Conservation (phyloP, 2,329 filamentous ascomycete genomes). For the Endoconidiophora laricicola region DNA sequence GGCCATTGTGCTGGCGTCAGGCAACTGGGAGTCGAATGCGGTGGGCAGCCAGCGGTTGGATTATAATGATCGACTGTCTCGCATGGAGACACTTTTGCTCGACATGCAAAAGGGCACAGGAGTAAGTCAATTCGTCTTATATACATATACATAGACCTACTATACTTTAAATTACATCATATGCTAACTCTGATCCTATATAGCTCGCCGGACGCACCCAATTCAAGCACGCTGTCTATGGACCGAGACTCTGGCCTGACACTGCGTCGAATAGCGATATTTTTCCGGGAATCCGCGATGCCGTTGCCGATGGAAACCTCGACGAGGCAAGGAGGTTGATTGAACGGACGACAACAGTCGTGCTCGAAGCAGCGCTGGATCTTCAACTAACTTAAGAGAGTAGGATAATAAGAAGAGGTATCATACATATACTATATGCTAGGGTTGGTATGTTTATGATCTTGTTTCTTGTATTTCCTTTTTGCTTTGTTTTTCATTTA, state of each 20-base stretch:
- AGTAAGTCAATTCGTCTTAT: conserved; percentile 35
- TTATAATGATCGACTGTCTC: conserved; percentile 64
- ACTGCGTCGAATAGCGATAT: conserved; percentile 38
- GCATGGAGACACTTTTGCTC: conserved; percentile 68
- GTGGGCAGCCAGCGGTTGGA: conserved; percentile 50
- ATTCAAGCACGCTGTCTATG: conserved; percentile 86
- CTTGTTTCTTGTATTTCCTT: not conserved
- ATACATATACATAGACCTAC: not conserved
- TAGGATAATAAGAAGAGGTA: not conserved
- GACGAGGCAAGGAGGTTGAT: conserved; percentile 48
- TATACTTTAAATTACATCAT: not conserved
- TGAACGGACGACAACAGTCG: conserved; percentile 51
- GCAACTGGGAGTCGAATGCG: conserved; percentile 58
- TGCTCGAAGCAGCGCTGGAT: conserved; percentile 40
- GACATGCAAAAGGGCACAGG: conserved; percentile 58
- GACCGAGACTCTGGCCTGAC: conserved; percentile 60
- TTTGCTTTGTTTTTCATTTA: not conserved
- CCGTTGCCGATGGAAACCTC: conserved; percentile 58
- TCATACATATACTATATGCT: not conserved
- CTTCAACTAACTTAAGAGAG: conserved; percentile 15
- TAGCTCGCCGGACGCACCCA: conserved; percentile 75
- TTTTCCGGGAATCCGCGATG: conserved; percentile 76
- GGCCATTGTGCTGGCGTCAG: conserved; percentile 48
- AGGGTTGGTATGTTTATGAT: conserved; percentile 3
- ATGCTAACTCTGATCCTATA: conserved; percentile 12